Percentiles rank a stretch among this genome's conserved stretches.
These are phyloP conservation scores for Chlorencoelia australis DNA, from an alignment of 2,329 filamentous ascomycete genomes.

Conservation along the genomic window DNA sequence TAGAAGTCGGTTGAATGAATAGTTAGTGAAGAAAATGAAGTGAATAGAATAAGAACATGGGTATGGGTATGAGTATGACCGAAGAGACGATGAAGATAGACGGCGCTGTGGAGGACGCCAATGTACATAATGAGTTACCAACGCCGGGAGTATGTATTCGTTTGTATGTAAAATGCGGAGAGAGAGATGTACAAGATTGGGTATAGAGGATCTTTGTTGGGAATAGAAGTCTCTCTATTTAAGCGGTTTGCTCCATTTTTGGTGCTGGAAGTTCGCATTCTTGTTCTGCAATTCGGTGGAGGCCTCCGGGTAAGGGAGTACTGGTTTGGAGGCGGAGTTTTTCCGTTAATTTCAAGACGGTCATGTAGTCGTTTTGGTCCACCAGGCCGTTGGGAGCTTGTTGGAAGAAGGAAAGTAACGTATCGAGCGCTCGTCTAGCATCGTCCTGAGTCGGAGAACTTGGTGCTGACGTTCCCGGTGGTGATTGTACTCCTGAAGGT, in stretches of 20 bases:
- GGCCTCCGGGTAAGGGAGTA: constrained; percentile 30
- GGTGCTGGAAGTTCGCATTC: constrained; percentile 21
- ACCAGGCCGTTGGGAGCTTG: constrained; percentile 55
- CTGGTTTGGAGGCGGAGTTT: constrained; percentile 61
- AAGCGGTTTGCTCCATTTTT: constrained; percentile 27
- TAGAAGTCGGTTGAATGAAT: too few relatives aligned
- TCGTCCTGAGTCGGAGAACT: constrained; percentile 74
- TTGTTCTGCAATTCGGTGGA: constrained; percentile 28
- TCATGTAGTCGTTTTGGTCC: constrained; percentile 67
- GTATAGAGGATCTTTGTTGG: neutral
- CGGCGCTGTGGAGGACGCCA: too few relatives aligned
- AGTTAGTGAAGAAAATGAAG: too few relatives aligned
- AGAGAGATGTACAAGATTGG: constrained; percentile 10
- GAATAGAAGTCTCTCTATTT: too few relatives aligned
- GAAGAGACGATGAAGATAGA: too few relatives aligned
- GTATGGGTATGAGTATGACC: too few relatives aligned
- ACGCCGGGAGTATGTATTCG: constrained; percentile 1
- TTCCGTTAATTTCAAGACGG: constrained; percentile 74
- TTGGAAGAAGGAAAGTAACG: constrained; percentile 72
- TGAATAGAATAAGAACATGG: too few relatives aligned
- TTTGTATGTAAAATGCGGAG: constrained; percentile 1
- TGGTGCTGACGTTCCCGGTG: constrained; percentile 43
- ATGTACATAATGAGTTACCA: too few relatives aligned
- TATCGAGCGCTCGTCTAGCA: constrained; percentile 69
- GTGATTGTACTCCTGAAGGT: constrained; percentile 28